These are phyloP conservation scores for Leccinellum rugosiceps DNA, from an alignment of 768 basidiomycete species.

Conservation along the genomic window DNA sequence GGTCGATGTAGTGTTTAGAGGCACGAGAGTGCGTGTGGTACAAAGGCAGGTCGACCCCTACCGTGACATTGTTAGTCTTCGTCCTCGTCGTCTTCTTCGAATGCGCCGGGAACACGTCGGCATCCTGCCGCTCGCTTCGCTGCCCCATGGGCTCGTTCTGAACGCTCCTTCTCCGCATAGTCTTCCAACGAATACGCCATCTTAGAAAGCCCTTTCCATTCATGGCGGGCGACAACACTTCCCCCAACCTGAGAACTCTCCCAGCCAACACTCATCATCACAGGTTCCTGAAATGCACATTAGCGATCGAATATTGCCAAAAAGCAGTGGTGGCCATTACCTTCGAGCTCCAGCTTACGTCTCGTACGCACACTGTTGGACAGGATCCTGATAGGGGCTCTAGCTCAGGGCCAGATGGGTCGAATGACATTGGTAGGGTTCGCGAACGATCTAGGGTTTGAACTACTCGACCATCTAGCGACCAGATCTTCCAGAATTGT, in stretches of 20 bases:
- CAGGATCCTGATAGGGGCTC: constrained; percentile 28
- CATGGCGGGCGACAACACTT: constrained; percentile 85
- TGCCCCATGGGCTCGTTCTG: constrained; percentile 31
- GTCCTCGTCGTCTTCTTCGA: constrained; percentile 23
- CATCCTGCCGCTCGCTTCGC: constrained; percentile 8
- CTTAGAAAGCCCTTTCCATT: constrained; percentile 92
- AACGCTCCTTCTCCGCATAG: constrained; percentile 56
- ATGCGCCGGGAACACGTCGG: constrained; percentile 27
- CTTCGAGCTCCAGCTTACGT: constrained; percentile 93
- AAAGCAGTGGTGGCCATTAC: constrained; percentile 34
- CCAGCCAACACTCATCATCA: constrained; percentile 92
- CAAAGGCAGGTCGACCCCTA: neutral
- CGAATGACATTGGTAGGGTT: constrained; percentile 64
- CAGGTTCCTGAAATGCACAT: constrained; percentile 60
- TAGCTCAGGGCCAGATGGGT: constrained; percentile 66
- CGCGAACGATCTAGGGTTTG: constrained; percentile 80
- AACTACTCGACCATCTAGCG: constrained; percentile 82
- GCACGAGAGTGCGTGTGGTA: neutral
- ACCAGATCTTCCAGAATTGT: constrained; percentile 71
- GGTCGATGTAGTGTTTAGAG: neutral
- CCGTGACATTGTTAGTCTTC: constrained; percentile 10
- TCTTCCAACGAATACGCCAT: constrained; percentile 66
- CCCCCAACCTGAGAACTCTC: constrained; percentile 52
- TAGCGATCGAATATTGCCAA: neutral
- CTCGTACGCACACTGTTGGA: constrained; percentile 66